phyloP scores from a whole-genome alignment of 2,329 filamentous ascomycete genomes.

The Alternaria rosae region DNA sequence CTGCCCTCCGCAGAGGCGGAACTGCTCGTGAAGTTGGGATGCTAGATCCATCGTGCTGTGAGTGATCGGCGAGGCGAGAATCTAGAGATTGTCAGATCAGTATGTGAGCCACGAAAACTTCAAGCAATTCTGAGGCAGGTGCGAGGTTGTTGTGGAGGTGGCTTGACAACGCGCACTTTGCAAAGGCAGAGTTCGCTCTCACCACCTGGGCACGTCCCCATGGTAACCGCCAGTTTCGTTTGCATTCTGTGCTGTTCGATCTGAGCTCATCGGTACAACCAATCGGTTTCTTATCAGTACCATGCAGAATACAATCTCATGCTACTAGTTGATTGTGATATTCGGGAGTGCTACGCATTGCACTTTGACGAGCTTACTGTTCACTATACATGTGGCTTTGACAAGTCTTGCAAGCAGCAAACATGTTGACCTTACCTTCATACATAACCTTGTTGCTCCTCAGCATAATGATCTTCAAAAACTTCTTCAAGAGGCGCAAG shows the following conservation, averaged over 20 bases:
- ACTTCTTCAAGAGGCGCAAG: not conserved
- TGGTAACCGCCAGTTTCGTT: not conserved
- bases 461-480: rapidly evolving
- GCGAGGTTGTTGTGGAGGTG: not conserved
- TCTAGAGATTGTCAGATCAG: not conserved
- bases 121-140: not conserved
- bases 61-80: not conserved
- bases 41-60: not conserved
- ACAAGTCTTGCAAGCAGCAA: not conserved
- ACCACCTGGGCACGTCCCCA: not conserved
- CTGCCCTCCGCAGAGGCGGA: not conserved
- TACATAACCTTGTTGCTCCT: not conserved
- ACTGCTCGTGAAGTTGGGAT: not conserved
- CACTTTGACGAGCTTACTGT: not conserved
- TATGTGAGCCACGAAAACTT: not conserved
- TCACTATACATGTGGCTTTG: not conserved
- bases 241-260: not conserved
- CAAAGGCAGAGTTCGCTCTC: not conserved
- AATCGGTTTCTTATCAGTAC: rapidly evolving
- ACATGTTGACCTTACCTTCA: not conserved
- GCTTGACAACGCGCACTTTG: not conserved
- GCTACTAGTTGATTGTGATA: not conserved
- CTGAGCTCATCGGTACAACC: not conserved
- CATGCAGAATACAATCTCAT: not conserved
- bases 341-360: not conserved